Evolutionary conservation across 2,329 filamentous ascomycete species (phyloP).

Genomic region (Blastomyces gilchristii): DNA sequence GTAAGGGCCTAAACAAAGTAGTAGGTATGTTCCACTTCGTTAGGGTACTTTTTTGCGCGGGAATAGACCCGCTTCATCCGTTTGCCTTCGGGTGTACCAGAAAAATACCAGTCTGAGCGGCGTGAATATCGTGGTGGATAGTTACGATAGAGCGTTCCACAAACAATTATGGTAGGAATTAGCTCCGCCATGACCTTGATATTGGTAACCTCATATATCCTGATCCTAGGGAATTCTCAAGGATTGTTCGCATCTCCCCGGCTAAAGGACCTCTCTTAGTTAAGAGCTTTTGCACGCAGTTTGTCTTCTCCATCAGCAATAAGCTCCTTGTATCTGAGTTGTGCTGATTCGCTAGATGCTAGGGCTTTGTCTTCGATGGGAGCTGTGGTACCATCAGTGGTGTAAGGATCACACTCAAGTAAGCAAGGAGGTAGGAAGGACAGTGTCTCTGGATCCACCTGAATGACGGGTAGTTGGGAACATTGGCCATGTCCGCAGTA

Average conservation of each 20-base stretch:
- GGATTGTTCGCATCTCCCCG: constrained; percentile 71
- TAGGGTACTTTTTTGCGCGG: constrained; percentile 54
- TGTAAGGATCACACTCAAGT: constrained; percentile 14
- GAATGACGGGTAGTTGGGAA: constrained; percentile 69
- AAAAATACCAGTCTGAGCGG: constrained; percentile 56
- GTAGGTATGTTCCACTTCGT: constrained; percentile 56
- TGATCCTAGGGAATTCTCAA: constrained; percentile 60
- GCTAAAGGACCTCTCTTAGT: constrained; percentile 58
- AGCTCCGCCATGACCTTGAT: constrained; percentile 53
- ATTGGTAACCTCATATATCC: constrained; percentile 67
- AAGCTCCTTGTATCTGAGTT: constrained; percentile 53
- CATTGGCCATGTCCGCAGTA: constrained; percentile 44
- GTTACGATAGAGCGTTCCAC: constrained; percentile 57
- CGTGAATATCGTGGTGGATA: constrained; percentile 71
- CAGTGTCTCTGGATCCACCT: constrained; percentile 48
- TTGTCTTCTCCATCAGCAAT: constrained; percentile 46
- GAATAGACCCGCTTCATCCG: constrained; percentile 61
- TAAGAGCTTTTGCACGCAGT: constrained; percentile 54
- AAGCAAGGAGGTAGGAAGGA: constrained; percentile 29
- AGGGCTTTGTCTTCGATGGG: constrained; percentile 30
- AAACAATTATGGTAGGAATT: constrained; percentile 56
- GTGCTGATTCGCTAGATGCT: constrained; percentile 40
- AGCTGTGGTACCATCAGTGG: constrained; percentile 17
- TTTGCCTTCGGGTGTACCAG: constrained; percentile 60
- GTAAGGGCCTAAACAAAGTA: constrained; percentile 47